Base-by-base conservation (phyloP, 179 eudicot genomes). In the Camellia oleifera region DNA sequence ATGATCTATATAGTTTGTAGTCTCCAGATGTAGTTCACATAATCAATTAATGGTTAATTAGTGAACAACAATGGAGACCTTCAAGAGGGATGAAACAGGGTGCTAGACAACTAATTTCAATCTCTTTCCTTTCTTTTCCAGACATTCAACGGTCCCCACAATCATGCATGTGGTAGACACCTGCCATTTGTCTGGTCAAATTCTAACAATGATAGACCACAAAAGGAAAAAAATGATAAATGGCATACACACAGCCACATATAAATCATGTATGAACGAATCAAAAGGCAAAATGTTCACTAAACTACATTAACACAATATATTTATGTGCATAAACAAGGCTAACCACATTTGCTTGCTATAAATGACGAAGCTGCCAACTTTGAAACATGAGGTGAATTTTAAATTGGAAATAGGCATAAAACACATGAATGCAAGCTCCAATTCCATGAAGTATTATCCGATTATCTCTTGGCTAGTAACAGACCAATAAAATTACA, bases 21-120 rank as follows among this genome's bases (percentile, higher is more conserved):
- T 75, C 80, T 78, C 87, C 87, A 88, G 87, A 88, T 84, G 88
- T 76, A 88, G 88, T 87, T 77, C 86, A 82, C 45, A 62, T 66
- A 83, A 66, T 66, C 79, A 76, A 52, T 0, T 46, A 52, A 0
- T 62, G 32, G 7, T 18, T 23, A 68, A 53, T 46, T 77, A 68
- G 20, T 1, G 23, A 3, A 0, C 65, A 17, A 26, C 32, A 0
- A 26, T 26, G 32, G 32, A 26, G 32, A 26, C 32, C 32, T 26
- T 26, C 32, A 26, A 26, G 11, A 17, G 65, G 32, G 32, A 26
- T 26, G 32, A 26, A 26, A 26, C 32, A 26, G 32, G 32, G 32
- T 26, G 32, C 32, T 26, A 26, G 32, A 26, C 32, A 26, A 26
- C 32, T 26, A 26, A 26, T 26, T 26, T 26, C 32, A 26, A 61